Evolutionary conservation across 1,139 yeast genomes (phyloP).

Genomic region (Geotrichum macrosporum): DNA sequence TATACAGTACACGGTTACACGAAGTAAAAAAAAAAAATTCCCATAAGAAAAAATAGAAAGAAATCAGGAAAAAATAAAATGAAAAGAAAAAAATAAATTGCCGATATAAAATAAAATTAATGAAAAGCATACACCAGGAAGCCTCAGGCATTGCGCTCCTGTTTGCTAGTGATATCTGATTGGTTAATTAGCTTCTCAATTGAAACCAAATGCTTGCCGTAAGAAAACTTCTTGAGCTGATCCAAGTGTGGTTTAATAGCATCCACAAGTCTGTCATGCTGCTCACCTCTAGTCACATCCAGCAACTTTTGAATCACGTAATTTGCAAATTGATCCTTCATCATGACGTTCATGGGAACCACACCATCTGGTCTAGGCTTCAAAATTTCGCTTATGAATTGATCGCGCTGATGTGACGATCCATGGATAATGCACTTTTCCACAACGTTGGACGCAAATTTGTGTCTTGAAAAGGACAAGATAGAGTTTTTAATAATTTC

Average conservation of each 20-base stretch:
- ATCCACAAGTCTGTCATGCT: constrained; percentile 41
- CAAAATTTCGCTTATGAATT: constrained; percentile 61
- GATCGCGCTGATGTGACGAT: constrained; percentile 53
- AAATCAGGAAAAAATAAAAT: no score
- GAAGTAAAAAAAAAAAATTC: no score
- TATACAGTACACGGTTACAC: no score
- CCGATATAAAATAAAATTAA: no score
- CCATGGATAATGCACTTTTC: constrained; percentile 88
- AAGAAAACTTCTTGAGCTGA: constrained; percentile 40
- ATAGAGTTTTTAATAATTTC: constrained; percentile 54
- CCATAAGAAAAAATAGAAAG: no score
- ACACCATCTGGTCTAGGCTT: constrained; percentile 42
- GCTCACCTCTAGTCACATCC: constrained; percentile 65
- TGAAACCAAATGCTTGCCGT: constrained; percentile 83
- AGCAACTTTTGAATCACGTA: constrained; percentile 93
- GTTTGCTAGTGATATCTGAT: no score
- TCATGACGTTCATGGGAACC: constrained; percentile 55
- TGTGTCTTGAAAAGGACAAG: constrained; percentile 82
- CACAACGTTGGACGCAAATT: constrained; percentile 95
- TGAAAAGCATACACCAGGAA: no score
- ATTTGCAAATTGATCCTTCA: constrained; percentile 97
- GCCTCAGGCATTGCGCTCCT: no score
- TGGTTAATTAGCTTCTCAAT: constrained; percentile 64
- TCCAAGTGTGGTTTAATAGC: constrained; percentile 42
- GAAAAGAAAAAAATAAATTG: no score